Evolutionary conservation across 2,329 filamentous ascomycete genomes (phyloP).

Genomic region (Diaporthe vaccinii): DNA sequence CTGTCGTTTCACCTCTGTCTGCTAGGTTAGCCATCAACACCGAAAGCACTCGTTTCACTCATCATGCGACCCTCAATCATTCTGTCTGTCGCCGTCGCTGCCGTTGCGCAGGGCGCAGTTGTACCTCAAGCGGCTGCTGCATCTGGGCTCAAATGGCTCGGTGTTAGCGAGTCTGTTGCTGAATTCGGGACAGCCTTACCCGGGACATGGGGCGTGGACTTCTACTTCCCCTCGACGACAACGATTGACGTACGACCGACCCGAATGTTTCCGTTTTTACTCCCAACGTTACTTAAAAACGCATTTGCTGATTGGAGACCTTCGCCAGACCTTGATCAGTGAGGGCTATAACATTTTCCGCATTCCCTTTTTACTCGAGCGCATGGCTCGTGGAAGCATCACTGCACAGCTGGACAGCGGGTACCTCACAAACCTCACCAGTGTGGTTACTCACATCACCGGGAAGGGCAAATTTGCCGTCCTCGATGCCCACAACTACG

Average conservation of each 20-base stretch:
- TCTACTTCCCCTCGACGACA: conserved; percentile 68
- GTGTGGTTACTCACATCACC: conserved; percentile 51
- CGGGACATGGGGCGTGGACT: conserved; percentile 69
- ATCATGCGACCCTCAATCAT: conserved; percentile 2
- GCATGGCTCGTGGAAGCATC: conserved; percentile 62
- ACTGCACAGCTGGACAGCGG: conserved; percentile 54
- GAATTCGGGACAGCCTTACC: conserved; percentile 74
- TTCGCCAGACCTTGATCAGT: conserved; percentile 58
- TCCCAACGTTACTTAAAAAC: no score
- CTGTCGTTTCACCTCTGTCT: background rate
- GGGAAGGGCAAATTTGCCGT: conserved; percentile 46
- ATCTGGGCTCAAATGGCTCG: conserved; percentile 43
- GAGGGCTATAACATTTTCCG: conserved; percentile 70
- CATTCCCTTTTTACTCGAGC: conserved; percentile 71
- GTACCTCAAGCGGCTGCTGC: conserved; percentile 18
- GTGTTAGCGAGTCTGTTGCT: conserved; percentile 64
- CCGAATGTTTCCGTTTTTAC: no score
- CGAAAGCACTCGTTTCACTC: background rate
- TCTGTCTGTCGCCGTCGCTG: conserved; percentile 10
- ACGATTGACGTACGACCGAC: conserved; percentile 51
- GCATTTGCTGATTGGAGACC: background rate
- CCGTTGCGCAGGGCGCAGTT: conserved; percentile 33
- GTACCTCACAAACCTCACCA: conserved; percentile 50
- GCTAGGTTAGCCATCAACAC: background rate
- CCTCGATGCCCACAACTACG: conserved; percentile 71